phyloP scores from a whole-genome alignment of 495 filamentous ascomycete species.

The Podospora comata region DNA sequence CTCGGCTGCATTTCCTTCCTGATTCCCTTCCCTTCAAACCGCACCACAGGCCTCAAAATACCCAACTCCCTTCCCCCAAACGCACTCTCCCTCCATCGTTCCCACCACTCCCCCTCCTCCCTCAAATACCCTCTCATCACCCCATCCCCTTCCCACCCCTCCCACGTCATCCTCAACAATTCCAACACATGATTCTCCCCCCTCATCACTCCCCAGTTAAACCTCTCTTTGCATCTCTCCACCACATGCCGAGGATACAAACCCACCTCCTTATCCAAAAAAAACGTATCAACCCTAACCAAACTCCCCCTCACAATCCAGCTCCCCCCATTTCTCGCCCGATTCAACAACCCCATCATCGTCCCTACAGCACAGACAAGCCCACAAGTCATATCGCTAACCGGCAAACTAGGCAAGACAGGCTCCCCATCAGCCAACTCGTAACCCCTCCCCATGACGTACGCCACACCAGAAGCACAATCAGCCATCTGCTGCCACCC shows the following conservation, averaged over 20 bases:
- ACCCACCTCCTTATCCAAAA: slow-evolving; percentile 24
- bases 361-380: slow-evolving; percentile 21
- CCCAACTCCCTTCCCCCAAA: slow-evolving; percentile 3
- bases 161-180: slow-evolving; percentile 18
- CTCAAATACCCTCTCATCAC: neutral
- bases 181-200: slow-evolving; percentile 26
- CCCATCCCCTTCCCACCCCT: slow-evolving; percentile 17
- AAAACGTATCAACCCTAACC: slow-evolving; percentile 19
- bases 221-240: slow-evolving; percentile 20
- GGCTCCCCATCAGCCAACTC: slow-evolving; percentile 22
- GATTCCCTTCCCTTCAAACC: neutral
- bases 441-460: slow-evolving; percentile 24
- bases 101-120: neutral
- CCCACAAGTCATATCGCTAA: slow-evolving; percentile 35
- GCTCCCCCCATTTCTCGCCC: slow-evolving; percentile 26
- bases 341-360: slow-evolving; percentile 25
- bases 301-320: slow-evolving; percentile 23
- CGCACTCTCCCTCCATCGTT: slow-evolving; percentile 4
- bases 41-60: slow-evolving; percentile 8
- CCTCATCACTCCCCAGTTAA: slow-evolving; percentile 26
- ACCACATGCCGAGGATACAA: slow-evolving; percentile 25
- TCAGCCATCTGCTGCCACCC: slow-evolving; percentile 49
- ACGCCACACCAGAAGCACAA: slow-evolving; percentile 27
- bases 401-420: slow-evolving; percentile 35
- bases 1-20: neutral